A percentile compares a stretch with the other conserved stretches of the same genome.
Conservation (phyloP, 495 filamentous ascomycete species). For the Penicillium riverlandense region DNA sequence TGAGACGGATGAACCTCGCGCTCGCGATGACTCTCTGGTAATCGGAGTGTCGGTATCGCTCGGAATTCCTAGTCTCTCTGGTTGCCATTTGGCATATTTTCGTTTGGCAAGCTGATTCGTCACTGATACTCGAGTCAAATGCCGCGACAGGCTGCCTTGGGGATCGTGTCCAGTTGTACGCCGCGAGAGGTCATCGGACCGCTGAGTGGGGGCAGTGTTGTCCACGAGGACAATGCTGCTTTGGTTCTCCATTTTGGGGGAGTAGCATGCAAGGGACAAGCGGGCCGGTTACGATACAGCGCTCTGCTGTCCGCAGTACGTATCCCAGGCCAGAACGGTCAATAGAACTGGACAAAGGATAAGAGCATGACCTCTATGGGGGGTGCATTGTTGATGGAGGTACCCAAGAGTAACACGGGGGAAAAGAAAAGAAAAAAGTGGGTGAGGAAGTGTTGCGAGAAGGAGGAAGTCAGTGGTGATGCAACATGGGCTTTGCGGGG, state of each 20-base stretch:
- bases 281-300: background rate
- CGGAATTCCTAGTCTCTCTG: conserved; percentile 33
- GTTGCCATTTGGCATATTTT: conserved; percentile 60
- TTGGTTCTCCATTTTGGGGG: conserved; percentile 9
- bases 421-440: background rate
- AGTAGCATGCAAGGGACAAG: background rate
- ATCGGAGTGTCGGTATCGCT: conserved; percentile 12
- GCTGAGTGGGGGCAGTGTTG: conserved; percentile 29
- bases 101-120: conserved; percentile 43
- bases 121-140: conserved; percentile 32
- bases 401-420: background rate
- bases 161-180: conserved; percentile 12
- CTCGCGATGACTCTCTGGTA: conserved; percentile 17
- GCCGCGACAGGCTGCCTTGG: conserved; percentile 17
- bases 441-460: background rate
- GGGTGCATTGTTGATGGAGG: background rate
- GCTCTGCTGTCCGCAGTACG: too few relatives aligned
- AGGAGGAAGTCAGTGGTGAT: background rate
- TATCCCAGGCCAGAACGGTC: too few relatives aligned
- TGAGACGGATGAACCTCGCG: conserved; percentile 9
- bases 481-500: conserved; percentile 25
- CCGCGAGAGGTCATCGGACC: conserved; percentile 11
- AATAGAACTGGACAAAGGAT: too few relatives aligned
- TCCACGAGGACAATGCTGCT: conserved; percentile 30
- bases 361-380: too few relatives aligned